Base-by-base conservation (phyloP, 2,329 filamentous ascomycete species). In the Colletotrichum brevisporum region DNA sequence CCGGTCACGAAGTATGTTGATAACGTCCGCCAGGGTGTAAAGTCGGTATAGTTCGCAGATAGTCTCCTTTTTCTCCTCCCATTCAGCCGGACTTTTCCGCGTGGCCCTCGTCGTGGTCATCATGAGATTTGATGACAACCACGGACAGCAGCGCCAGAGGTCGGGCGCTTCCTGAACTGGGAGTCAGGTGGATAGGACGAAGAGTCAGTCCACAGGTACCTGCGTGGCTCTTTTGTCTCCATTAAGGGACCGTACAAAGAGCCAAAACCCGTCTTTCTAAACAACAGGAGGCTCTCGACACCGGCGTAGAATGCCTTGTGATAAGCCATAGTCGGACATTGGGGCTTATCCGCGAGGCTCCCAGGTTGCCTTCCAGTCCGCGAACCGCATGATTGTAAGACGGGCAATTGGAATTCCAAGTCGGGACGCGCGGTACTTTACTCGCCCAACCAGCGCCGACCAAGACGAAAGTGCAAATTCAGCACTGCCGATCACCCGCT, bases 281-380 rank as follows among this genome's bases (percentile, higher is more conserved):
- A 45, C 36, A 10, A 8, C 31, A 43, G 4, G 21, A 9, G 9
- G 47, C n/a, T 9, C n/a, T n/a, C 31, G 26, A 24, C 15, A 4
- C 13, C 26, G 10, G 16, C 21, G 41, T 41, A 1, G n/a, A 24
- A 43, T 59, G 51, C 50, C 51, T 55, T 3, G 16, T 18, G 16
- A 43, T 43, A 9, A 45, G 24, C 27, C 56, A 18, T 47, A 31
- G 43, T 63, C 18, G 18, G 47, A 55, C 39, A 9, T 12, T 48
- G 65, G 58, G 60, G 53, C 60, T 64, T 16, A 58, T 39, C 18
- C 41, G 41, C 41, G n/a, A 16, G 27, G 21, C 36, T 50, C 18
- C 10, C 24, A 48, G 63, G 55, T 36, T n/a, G 15, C 43, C 15
- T 43, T 43, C 16, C 31, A 10, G 64, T 27, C 47, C 53, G 65